Percentiles rank a stretch among this genome's conserved stretches.
phyloP scores from a whole-genome alignment of 257 asterid genomes.

The Solanum tacnaense region DNA sequence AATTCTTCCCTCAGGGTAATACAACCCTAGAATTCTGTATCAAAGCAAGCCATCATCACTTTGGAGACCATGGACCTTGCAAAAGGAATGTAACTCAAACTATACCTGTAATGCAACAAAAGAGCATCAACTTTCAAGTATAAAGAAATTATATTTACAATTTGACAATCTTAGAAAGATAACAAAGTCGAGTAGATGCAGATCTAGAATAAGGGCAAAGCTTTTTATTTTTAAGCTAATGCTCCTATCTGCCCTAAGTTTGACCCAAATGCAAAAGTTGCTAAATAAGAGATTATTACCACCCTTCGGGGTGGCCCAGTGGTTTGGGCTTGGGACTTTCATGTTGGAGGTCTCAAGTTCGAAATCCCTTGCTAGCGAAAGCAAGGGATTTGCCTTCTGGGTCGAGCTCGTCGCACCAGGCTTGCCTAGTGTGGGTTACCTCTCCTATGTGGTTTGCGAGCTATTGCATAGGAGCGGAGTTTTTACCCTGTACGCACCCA shows the following conservation, averaged over 20 bases:
- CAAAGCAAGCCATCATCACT: conserved; percentile 74
- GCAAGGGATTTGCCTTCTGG: no score
- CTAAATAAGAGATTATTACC: neutral
- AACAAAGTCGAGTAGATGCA: neutral
- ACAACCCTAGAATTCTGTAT: conserved; percentile 66
- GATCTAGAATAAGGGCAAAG: neutral
- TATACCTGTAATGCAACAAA: conserved; percentile 59
- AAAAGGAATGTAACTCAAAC: conserved; percentile 93
- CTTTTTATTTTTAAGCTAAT: neutral
- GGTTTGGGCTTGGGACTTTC: no score
- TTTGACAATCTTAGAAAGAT: neutral
- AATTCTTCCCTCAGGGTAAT: neutral
- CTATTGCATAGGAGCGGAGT: no score
- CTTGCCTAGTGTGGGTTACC: no score
- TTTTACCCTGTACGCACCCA: no score
- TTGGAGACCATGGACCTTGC: conserved; percentile 97
- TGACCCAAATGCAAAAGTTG: neutral
- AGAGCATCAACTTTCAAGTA: neutral
- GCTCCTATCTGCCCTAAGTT: neutral
- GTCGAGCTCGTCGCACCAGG: no score
- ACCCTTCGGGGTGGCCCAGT: no score
- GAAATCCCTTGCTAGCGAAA: no score
- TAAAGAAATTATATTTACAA: neutral
- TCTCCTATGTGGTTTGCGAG: no score
- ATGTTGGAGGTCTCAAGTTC: no score